A percentile compares a stretch with the other conserved stretches of the same genome.
phyloP scores from a whole-genome alignment of 108 stramenopile species.

The Discostella pseudostelligera region DNA sequence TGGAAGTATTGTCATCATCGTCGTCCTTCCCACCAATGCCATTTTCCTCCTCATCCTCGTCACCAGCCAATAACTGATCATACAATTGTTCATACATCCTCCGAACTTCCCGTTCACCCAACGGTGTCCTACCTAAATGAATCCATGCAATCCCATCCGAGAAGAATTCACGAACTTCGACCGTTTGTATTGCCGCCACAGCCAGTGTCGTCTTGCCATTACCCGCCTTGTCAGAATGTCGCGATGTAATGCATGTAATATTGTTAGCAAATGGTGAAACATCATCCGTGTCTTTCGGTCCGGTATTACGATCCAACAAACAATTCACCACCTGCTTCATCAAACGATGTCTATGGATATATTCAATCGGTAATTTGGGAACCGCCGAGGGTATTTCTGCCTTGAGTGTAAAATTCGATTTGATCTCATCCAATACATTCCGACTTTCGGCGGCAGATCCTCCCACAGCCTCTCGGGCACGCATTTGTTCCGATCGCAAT shows the following conservation, averaged over 20 bases:
- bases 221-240: constrained; percentile 87
- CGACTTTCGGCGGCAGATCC: constrained; percentile 5
- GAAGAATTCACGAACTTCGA: constrained; percentile 86
- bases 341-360: constrained; percentile 81
- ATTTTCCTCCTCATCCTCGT: constrained; percentile 49
- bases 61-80: constrained; percentile 66
- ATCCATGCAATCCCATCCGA: constrained; percentile 89
- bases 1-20: constrained; percentile 36
- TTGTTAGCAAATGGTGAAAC: constrained; percentile 48
- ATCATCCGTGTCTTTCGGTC: constrained; percentile 65
- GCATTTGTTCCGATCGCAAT: constrained; percentile 71
- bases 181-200: constrained; percentile 85
- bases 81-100: constrained; percentile 84
- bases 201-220: constrained; percentile 88
- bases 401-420: constrained; percentile 81
- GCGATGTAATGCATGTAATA: constrained; percentile 83
- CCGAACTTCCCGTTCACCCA: constrained; percentile 77
- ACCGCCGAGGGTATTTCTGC: constrained; percentile 84
- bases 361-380: constrained; percentile 81
- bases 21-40: constrained; percentile 30
- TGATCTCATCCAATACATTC: constrained; percentile 51
- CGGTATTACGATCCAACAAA: constrained; percentile 56
- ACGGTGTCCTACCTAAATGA: constrained; percentile 69
- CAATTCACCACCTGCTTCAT: constrained; percentile 91
- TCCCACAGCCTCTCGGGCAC: constrained; percentile 58